Conservation (phyloP, 2,329 filamentous ascomycete genomes). For the Aspergillus oerlinghausenensis region DNA sequence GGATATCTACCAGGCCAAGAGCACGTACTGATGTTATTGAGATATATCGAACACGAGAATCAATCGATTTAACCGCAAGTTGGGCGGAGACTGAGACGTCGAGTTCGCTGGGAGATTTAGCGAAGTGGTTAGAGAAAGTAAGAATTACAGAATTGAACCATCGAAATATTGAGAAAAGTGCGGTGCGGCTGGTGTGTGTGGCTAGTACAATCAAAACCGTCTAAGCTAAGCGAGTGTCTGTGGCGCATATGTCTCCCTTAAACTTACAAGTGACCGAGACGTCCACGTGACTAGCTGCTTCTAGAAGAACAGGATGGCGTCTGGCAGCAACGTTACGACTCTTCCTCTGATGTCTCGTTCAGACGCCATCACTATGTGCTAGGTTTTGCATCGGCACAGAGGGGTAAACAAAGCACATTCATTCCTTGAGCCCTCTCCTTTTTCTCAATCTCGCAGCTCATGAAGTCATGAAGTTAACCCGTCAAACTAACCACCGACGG, state of each 20-base stretch:
- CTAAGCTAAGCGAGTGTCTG: conserved; percentile 33
- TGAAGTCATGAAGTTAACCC: conserved; percentile 38
- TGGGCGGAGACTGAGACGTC: conserved; percentile 99
- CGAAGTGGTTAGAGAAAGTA: conserved; percentile 24
- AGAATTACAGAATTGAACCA: conserved; percentile 22
- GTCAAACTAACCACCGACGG: conserved; percentile 36
- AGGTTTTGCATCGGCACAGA: not conserved
- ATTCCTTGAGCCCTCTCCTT: not conserved
- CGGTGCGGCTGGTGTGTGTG: conserved; percentile 32
- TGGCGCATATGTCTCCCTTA: conserved; percentile 19
- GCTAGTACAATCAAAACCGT: conserved; percentile 22
- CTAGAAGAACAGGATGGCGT: conserved; percentile 19
- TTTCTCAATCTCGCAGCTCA: not conserved
- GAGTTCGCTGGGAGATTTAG: conserved; percentile 59
- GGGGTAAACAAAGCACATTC: not conserved
- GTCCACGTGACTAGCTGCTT: conserved; percentile 25
- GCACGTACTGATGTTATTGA: conserved; percentile 26
- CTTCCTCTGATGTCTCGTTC: conserved; percentile 7
- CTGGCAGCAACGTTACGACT: conserved; percentile 8
- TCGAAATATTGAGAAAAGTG: conserved; percentile 36
- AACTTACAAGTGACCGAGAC: conserved; percentile 1
- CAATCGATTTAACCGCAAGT: conserved; percentile 99
- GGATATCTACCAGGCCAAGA: not conserved
- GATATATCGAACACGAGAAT: conserved; percentile 52
- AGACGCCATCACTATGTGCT: conserved; percentile 1